phyloP scores from a whole-genome alignment of 257 asterid species.

The Ilex aquifolium region DNA sequence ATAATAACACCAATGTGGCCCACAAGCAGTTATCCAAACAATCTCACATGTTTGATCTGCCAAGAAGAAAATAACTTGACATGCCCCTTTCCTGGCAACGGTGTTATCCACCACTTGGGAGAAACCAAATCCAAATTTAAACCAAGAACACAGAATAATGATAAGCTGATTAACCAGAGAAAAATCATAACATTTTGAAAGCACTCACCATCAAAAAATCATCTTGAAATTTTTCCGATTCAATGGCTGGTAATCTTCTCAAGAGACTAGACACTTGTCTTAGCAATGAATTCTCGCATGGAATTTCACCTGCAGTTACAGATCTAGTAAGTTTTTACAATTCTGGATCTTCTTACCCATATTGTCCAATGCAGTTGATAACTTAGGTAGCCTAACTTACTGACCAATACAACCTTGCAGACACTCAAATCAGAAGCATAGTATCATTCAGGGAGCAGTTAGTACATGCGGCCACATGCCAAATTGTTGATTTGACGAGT shows the following conservation, averaged over 20 bases:
- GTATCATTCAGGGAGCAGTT: conserved; percentile 2
- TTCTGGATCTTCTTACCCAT: too few relatives aligned
- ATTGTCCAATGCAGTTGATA: too few relatives aligned
- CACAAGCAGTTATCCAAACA: neutral
- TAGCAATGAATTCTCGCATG: conserved; percentile 69
- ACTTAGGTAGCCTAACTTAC: neutral
- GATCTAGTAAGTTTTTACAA: neutral
- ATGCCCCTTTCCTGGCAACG: neutral
- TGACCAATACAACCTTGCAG: conserved; percentile 2
- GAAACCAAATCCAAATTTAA: neutral
- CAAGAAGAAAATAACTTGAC: neutral
- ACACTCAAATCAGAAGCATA: neutral
- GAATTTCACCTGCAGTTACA: conserved; percentile 65
- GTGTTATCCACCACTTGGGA: neutral
- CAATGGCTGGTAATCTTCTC: conserved; percentile 90
- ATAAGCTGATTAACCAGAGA: neutral
- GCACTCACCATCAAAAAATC: conserved; percentile 90
- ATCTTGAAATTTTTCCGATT: conserved; percentile 79
- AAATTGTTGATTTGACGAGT: too few relatives aligned
- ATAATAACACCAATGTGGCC: neutral
- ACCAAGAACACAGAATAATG: neutral
- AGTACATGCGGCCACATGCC: too few relatives aligned
- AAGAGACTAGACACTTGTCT: conserved; percentile 93
- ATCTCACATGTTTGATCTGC: neutral
- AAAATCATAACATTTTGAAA: neutral